A percentile compares a stretch with the other conserved stretches of the same genome.
These are phyloP conservation scores for Lasiodiplodia citricola DNA, from an alignment of 2,329 filamentous ascomycete species.

Conservation along the genomic window DNA sequence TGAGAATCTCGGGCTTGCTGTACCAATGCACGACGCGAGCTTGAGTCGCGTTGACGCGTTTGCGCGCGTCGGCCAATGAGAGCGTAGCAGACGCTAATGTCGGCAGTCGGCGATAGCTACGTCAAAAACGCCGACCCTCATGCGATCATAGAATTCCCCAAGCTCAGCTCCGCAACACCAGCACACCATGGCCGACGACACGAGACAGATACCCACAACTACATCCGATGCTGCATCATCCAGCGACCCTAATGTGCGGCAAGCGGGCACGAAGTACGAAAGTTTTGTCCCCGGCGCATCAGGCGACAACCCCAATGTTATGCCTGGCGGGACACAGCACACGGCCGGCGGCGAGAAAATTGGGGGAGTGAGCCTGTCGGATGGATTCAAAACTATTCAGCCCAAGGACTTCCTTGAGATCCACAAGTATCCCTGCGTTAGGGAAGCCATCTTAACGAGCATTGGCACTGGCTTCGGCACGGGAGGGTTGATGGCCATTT, in stretches of 20 bases:
- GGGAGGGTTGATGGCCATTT: constrained; percentile 74
- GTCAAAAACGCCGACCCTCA: constrained; percentile 4
- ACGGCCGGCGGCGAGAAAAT: constrained; percentile 61
- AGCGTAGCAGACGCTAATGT: constrained; percentile 23
- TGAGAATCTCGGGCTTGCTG: constrained; percentile 14
- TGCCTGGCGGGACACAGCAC: constrained; percentile 63
- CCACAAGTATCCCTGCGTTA: constrained; percentile 80
- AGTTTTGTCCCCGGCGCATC: constrained; percentile 24
- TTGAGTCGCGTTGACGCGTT: constrained; percentile 23
- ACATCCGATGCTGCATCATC: neutral
- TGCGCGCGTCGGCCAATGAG: constrained; percentile 17
- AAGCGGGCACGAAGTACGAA: constrained; percentile 13
- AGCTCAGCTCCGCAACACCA: constrained; percentile 25
- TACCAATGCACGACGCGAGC: constrained; percentile 21
- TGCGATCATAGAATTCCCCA: constrained; percentile 30
- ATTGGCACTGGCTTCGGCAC: constrained; percentile 79
- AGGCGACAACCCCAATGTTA: constrained; percentile 56
- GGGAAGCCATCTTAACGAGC: constrained; percentile 81
- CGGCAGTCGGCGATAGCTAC: constrained; percentile 3
- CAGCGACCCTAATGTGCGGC: constrained; percentile 13
- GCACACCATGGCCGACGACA: constrained; percentile 52
- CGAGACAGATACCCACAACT: constrained; percentile 37
- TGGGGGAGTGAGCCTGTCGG: constrained; percentile 51
- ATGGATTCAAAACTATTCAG: constrained; percentile 71
- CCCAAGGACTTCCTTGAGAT: constrained; percentile 72